phyloP scores from a whole-genome alignment of 257 asterid genomes.

The Solanum pimpinellifolium region DNA sequence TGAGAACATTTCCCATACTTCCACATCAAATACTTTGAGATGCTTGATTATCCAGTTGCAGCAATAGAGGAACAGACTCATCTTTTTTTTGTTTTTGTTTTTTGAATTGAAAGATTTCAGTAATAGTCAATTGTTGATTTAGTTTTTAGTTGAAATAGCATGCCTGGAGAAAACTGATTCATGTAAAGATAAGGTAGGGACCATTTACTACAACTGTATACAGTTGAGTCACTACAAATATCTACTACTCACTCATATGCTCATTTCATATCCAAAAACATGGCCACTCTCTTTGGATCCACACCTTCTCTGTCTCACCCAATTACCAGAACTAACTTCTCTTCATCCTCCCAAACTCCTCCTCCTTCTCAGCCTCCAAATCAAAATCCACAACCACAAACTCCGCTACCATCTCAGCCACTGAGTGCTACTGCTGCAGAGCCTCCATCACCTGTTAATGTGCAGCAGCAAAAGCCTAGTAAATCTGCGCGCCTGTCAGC shows the following conservation, averaged over 20 bases:
- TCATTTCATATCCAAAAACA: slow-evolving; percentile 15
- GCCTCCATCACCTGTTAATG: slow-evolving; percentile 12
- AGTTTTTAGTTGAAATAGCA: neutral
- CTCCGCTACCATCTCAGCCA: slow-evolving; percentile 13
- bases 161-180: neutral
- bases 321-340: slow-evolving; percentile 26
- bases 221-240: slow-evolving; percentile 5
- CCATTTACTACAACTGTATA: slow-evolving; percentile 2
- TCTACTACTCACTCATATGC: neutral
- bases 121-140: neutral
- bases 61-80: neutral
- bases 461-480: slow-evolving; percentile 17
- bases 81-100: neutral
- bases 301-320: slow-evolving; percentile 49
- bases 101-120: neutral
- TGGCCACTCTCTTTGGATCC: slow-evolving; percentile 56
- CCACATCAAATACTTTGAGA: neutral
- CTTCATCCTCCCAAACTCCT: slow-evolving; percentile 38
- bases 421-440: slow-evolving; percentile 20
- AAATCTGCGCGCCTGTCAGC: slow-evolving; percentile 8
- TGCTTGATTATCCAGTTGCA: neutral
- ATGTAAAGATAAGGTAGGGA: slow-evolving; percentile 54
- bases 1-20: slow-evolving; percentile 6
- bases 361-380: slow-evolving; percentile 36
- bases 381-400: slow-evolving; percentile 24